Percentiles rank a stretch among this genome's conserved stretches.
phyloP scores from a whole-genome alignment of 106 monocot species.

The Narthecium ossifragum region DNA sequence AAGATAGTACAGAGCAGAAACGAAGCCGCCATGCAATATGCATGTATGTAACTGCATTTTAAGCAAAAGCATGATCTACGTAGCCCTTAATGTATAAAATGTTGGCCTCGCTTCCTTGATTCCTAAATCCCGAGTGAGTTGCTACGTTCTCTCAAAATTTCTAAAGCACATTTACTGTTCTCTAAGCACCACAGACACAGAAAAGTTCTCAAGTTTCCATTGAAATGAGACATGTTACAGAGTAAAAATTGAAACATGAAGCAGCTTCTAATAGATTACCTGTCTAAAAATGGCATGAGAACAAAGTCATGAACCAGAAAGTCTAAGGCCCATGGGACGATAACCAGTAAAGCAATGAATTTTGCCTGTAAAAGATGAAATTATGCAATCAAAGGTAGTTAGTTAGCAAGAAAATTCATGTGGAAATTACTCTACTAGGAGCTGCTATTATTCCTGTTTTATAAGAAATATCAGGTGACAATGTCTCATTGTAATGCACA shows the following conservation, averaged over 20 bases:
- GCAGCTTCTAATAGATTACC: conserved; percentile 31
- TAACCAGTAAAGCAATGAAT: conserved; percentile 67
- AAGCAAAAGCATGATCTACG: too few species aligned
- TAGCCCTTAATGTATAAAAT: too few species aligned
- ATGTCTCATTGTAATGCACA: not conserved
- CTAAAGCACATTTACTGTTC: not conserved
- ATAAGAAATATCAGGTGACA: not conserved
- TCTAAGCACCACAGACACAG: not conserved
- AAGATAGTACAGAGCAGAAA: too few species aligned
- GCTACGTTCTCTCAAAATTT: too few species aligned
- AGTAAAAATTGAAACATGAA: not conserved
- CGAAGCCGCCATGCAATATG: too few species aligned
- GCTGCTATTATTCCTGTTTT: not conserved
- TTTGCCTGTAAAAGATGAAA: conserved; percentile 55
- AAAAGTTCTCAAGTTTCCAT: not conserved
- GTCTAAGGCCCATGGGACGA: conserved; percentile 76
- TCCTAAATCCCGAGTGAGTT: too few species aligned
- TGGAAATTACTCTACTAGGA: not conserved
- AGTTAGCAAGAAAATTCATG: not conserved
- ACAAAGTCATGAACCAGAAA: conserved; percentile 88
- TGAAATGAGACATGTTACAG: not conserved
- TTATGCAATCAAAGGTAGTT: not conserved
- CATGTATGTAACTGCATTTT: too few species aligned
- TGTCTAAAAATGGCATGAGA: conserved; percentile 96
- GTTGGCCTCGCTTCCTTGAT: too few species aligned